Conservation (phyloP, 805 yeast species). For the Metschnikowia bowlesiae region DNA sequence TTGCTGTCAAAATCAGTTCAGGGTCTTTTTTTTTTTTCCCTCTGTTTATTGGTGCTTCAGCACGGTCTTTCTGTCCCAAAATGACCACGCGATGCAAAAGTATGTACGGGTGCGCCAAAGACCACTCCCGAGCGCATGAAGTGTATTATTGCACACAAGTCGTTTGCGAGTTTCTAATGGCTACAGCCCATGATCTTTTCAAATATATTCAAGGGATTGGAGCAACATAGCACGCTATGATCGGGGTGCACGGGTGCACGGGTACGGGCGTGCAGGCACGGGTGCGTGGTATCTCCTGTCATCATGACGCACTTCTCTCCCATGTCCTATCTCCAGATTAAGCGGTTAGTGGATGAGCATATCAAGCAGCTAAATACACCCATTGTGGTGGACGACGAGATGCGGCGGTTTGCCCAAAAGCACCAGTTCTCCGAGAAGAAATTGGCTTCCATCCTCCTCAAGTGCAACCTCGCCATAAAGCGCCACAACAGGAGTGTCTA, state of each 20-base stretch:
- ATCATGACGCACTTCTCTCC: not conserved
- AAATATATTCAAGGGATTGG: too few relatives aligned
- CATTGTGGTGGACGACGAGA: conserved; percentile 16
- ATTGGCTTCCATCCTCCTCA: conserved; percentile 19
- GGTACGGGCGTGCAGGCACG: not conserved
- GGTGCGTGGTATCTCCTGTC: not conserved
- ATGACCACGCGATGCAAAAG: too few relatives aligned
- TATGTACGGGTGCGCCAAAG: too few relatives aligned
- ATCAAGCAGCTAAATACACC: conserved; percentile 27
- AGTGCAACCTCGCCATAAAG: conserved; percentile 21
- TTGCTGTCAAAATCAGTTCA: too few relatives aligned
- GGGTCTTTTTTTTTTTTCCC: too few relatives aligned
- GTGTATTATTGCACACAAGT: too few relatives aligned
- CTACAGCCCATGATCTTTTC: too few relatives aligned
- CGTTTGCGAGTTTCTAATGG: too few relatives aligned
- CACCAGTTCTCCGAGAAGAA: conserved; percentile 9
- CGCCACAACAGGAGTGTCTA: conserved; percentile 27
- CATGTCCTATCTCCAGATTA: conserved; percentile 28
- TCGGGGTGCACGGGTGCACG: not conserved
- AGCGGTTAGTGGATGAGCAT: conserved; percentile 31
- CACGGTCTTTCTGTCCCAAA: too few relatives aligned
- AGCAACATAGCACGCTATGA: too few relatives aligned
- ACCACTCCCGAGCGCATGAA: too few relatives aligned
- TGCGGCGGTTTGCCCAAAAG: conserved; percentile 14
- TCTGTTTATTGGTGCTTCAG: too few relatives aligned